A percentile compares a stretch with the other conserved stretches of the same genome.
These are phyloP conservation scores for Aspergillus vadensis DNA, from an alignment of 2,329 filamentous ascomycete species.

Conservation along the genomic window DNA sequence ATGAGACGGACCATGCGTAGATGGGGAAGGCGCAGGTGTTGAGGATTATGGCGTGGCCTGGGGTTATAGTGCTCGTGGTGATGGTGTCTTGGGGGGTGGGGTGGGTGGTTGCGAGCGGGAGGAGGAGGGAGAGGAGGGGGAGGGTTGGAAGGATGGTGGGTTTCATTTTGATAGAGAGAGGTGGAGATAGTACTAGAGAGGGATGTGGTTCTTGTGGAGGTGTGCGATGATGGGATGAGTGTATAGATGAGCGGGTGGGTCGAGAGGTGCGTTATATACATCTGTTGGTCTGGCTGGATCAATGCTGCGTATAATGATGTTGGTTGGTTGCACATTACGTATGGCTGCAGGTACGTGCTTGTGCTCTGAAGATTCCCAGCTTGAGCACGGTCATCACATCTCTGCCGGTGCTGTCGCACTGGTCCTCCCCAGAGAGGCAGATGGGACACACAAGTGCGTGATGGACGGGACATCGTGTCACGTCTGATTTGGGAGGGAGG, in stretches of 20 bases:
- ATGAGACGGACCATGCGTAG: constrained; percentile 44
- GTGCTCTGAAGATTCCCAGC: too few relatives aligned
- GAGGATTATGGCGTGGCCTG: constrained; percentile 37
- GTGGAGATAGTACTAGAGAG: background rate
- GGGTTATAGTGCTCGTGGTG: constrained; percentile 11
- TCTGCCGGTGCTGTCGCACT: too few relatives aligned
- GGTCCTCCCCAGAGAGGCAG: too few relatives aligned
- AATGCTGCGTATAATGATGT: too few relatives aligned
- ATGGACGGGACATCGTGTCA: too few relatives aligned
- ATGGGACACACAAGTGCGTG: too few relatives aligned
- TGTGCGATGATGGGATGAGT: background rate
- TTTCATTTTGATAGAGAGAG: constrained; percentile 5
- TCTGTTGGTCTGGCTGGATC: too few relatives aligned
- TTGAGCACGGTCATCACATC: too few relatives aligned
- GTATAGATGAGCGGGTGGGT: constrained; percentile 1
- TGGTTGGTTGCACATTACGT: too few relatives aligned
- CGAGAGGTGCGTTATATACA: too few relatives aligned
- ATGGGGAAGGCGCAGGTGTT: constrained; percentile 38
- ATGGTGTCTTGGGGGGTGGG: background rate
- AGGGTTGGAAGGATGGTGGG: constrained; percentile 5
- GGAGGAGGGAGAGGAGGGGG: constrained; percentile 5
- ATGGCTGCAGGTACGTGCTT: too few relatives aligned
- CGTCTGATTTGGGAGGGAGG: too few relatives aligned
- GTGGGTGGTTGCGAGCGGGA: background rate
- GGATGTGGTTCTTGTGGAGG: background rate